These are phyloP conservation scores for Cladosporium sp. DNA, from an alignment of 2,329 filamentous ascomycete species.

Conservation along the genomic window DNA sequence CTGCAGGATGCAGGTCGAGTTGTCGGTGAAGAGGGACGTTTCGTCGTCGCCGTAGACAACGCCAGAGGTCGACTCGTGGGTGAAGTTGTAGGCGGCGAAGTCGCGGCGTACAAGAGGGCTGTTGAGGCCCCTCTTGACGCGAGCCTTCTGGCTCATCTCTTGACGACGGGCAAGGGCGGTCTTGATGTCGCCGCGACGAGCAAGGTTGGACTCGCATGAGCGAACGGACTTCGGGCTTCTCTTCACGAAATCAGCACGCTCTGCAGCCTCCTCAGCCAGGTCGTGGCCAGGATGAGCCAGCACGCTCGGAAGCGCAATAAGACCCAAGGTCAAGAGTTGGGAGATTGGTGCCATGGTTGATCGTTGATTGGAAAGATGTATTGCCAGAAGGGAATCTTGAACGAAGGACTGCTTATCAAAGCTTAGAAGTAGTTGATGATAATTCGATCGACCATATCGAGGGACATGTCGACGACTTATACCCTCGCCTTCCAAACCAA, in stretches of 20 bases:
- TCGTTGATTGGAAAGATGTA: background rate
- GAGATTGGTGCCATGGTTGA: constrained; percentile 2
- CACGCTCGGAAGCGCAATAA: background rate
- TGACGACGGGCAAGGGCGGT: constrained; percentile 21
- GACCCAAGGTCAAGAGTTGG: constrained; percentile 9
- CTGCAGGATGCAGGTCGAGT: constrained; percentile 25
- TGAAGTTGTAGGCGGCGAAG: constrained; percentile 21
- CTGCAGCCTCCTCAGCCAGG: constrained; percentile 20
- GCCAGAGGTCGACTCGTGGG: constrained; percentile 19
- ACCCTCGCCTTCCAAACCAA: too few species aligned
- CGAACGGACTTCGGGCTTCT: constrained; percentile 20
- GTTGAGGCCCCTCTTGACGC: constrained; percentile 18
- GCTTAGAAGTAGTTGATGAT: background rate
- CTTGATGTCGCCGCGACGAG: constrained; percentile 18
- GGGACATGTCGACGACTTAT: background rate
- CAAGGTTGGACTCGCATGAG: constrained; percentile 19
- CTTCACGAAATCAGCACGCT: constrained; percentile 19
- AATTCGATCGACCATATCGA: background rate
- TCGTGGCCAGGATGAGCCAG: constrained; percentile 22
- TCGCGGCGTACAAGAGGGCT: constrained; percentile 22
- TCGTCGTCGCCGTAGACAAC: constrained; percentile 20
- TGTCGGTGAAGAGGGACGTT: constrained; percentile 15
- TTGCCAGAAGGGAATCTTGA: background rate
- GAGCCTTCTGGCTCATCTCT: constrained; percentile 18
- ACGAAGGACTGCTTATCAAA: background rate